Base-by-base conservation (phyloP, 2,329 filamentous ascomycete species). In the Trichoderma koningii region DNA sequence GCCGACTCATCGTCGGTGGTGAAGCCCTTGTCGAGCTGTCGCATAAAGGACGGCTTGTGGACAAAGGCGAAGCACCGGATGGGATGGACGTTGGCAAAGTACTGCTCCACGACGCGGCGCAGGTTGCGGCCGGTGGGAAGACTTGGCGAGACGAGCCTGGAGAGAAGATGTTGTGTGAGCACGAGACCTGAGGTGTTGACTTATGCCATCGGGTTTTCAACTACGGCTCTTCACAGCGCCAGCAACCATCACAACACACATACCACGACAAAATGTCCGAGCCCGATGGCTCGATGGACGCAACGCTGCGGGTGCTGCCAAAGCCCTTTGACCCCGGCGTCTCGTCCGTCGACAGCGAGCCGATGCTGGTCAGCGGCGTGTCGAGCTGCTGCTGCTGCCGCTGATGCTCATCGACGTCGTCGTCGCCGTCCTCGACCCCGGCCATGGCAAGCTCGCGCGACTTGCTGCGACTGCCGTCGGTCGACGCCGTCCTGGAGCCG, bases 31-130 rank as follows among this genome's bases (percentile, higher is more conserved):
- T 78, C 76, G 5, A 78, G 69, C 52, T 77, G 76, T 6, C 76
- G 70, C 68, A 76, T 76, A 56, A 78, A 78, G 1, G 76, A 77
- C 4, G 76, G 76, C 56, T 77, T 76, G 59, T 78, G 76, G 19
- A 78, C 75, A 71, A 78, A 78, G 17, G 76, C 76, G 61, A 78
- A 78, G 66, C 76, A 78, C 21, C 76, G 73, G 5, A 78, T 72
- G n/a, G 76, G 76, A 57, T 78, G 82, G 5, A 78, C 70, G 34
- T 78, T 78, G 65, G 75, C 70, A 67, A 78, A 78, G 64, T 78
- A 78, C 66, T 76, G 76, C 52, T 77, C 76, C 26, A 77, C 73
- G 3, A 77, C 72, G 0, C 72, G 72, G 15, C 76, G 76, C 23
- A 78, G 71, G 50, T 76, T 75, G 59, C 74, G 73, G n/a, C 67